phyloP scores from a whole-genome alignment of 495 filamentous ascomycete genomes.

The Podospora appendiculata region DNA sequence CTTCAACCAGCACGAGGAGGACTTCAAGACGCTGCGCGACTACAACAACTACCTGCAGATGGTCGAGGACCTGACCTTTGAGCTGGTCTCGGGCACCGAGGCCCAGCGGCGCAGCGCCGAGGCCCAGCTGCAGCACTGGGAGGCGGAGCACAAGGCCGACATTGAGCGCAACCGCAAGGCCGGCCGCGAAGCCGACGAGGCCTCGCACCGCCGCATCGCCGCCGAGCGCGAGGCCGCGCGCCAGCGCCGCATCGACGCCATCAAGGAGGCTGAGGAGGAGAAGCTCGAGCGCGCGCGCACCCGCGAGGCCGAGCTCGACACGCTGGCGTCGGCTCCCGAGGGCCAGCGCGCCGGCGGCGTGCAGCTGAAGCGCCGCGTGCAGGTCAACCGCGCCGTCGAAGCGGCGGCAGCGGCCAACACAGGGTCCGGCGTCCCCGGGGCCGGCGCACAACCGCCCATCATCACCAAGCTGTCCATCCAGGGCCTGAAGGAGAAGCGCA shows the following conservation, averaged over 20 bases:
- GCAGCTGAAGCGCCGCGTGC: constrained; percentile 59
- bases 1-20: constrained; percentile 83
- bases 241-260: constrained; percentile 51
- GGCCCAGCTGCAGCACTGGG: constrained; percentile 54
- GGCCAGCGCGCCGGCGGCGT: constrained; percentile 26
- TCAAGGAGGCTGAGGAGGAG: constrained; percentile 50
- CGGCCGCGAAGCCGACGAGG: constrained; percentile 52
- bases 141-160: constrained; percentile 60
- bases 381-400: constrained; percentile 17
- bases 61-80: constrained; percentile 84
- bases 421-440: constrained; percentile 2
- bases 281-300: constrained; percentile 41
- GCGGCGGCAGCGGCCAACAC: constrained; percentile 14
- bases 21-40: constrained; percentile 72
- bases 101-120: constrained; percentile 56
- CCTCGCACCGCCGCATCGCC: constrained; percentile 24
- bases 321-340: constrained; percentile 44
- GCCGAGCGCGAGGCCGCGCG: constrained; percentile 46
- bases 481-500: constrained; percentile 60
- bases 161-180: constrained; percentile 63
- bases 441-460: neutral
- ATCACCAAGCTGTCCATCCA: constrained; percentile 50
- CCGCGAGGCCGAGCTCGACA: constrained; percentile 43
- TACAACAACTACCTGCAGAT: constrained; percentile 95
- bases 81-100: constrained; percentile 67